These are phyloP conservation scores for Aureobasidium sp. DNA, from an alignment of 2,329 filamentous ascomycete species.

Conservation along the genomic window DNA sequence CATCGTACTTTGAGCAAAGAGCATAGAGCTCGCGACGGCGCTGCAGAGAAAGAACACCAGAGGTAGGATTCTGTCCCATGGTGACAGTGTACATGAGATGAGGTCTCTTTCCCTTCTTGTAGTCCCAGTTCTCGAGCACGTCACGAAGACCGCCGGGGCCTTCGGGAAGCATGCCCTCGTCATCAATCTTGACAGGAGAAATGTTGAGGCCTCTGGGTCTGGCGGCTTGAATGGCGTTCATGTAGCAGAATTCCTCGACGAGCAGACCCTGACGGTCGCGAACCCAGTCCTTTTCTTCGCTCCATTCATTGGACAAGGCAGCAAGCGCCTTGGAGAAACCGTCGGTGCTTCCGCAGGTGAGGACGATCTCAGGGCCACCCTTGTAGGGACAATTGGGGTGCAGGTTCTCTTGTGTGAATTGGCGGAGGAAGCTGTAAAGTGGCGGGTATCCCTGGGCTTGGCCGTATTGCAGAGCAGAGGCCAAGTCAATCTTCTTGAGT, in stretches of 20 bases:
- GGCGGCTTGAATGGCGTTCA: conserved; percentile 61
- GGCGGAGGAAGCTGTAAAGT: conserved; percentile 65
- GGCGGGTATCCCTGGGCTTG: conserved; percentile 73
- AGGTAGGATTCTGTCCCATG: conserved; percentile 86
- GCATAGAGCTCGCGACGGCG: conserved; percentile 72
- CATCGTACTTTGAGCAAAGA: conserved; percentile 72
- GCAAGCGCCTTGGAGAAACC: conserved; percentile 72
- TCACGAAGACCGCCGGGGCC: conserved; percentile 68
- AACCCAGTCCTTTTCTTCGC: conserved; percentile 55
- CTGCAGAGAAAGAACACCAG: conserved; percentile 61
- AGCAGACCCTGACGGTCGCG: conserved; percentile 66
- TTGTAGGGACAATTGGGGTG: conserved; percentile 75
- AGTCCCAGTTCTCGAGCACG: conserved; percentile 76
- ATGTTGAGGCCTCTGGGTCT: conserved; percentile 62
- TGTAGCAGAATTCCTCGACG: conserved; percentile 72
- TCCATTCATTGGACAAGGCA: conserved; percentile 68
- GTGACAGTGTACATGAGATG: conserved; percentile 85
- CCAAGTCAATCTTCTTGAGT: conserved; percentile 65
- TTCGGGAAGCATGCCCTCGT: conserved; percentile 65
- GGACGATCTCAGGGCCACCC: conserved; percentile 64
- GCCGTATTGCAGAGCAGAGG: conserved; percentile 79
- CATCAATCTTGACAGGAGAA: conserved; percentile 65
- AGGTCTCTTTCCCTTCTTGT: conserved; percentile 61
- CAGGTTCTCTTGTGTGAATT: conserved; percentile 66
- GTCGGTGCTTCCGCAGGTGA: conserved; percentile 78